Evolutionary conservation across 306 rosid genomes (phyloP).

Genomic region (Pyrus bretschneideri): DNA sequence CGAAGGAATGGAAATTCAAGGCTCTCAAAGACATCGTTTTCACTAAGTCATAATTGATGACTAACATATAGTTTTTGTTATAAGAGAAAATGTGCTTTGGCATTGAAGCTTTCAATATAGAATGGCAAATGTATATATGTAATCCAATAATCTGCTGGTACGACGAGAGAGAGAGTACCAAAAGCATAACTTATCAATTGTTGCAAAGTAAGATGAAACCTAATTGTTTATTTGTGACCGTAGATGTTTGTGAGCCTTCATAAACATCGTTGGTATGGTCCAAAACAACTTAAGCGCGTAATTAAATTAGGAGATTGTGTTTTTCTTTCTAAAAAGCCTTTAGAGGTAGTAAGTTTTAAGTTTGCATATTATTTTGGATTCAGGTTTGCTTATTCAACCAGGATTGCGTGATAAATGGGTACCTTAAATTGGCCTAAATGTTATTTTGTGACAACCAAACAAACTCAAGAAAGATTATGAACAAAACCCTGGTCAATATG

Average conservation of each 20-base stretch:
- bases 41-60: not conserved
- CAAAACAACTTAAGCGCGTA: not conserved
- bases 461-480: not conserved
- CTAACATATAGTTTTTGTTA: too few relatives aligned
- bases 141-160: too few relatives aligned
- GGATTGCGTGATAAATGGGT: not conserved
- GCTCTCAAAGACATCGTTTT: not conserved
- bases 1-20: not conserved
- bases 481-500: not conserved
- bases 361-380: not conserved
- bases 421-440: not conserved
- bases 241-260: too few relatives aligned
- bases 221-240: not conserved
- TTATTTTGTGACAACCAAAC: too few relatives aligned
- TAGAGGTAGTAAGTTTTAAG: not conserved
- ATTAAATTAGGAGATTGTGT: not conserved
- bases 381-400: not conserved
- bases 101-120: too few relatives aligned
- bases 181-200: too few relatives aligned
- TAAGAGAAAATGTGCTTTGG: too few relatives aligned
- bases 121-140: too few relatives aligned
- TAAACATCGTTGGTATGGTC: not conserved
- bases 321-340: not conserved
- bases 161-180: too few relatives aligned
- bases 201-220: too few relatives aligned